phyloP scores from a whole-genome alignment of 2,329 filamentous ascomycete species.

The Passalora sequoiae region DNA sequence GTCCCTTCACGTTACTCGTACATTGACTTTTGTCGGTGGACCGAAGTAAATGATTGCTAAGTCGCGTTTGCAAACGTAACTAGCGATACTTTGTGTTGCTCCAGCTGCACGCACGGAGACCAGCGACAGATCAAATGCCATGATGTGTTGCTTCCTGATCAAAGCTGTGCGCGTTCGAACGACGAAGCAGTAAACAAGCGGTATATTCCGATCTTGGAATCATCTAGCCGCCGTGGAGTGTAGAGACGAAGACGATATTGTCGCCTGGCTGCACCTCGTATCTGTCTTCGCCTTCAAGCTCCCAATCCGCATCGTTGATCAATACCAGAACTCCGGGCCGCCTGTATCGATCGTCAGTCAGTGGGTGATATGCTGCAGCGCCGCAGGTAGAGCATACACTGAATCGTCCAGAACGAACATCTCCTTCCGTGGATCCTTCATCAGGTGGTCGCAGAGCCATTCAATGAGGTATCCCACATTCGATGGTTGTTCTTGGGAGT shows the following conservation, averaged over 20 bases:
- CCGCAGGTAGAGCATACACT: conserved; percentile 78
- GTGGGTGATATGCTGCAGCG: no score
- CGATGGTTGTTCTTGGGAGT: conserved; percentile 55
- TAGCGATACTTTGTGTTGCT: no score
- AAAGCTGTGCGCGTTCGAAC: no score
- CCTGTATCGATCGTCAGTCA: conserved; percentile 45
- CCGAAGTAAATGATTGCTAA: no score
- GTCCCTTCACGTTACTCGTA: no score
- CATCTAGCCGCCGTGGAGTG: conserved; percentile 80
- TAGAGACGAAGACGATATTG: conserved; percentile 93
- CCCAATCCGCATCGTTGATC: conserved; percentile 98
- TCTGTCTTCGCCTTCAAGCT: conserved; percentile 87
- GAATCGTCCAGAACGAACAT: conserved; percentile 82
- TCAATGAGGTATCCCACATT: conserved; percentile 72
- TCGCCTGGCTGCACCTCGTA: conserved; percentile 80
- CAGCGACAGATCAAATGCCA: no score
- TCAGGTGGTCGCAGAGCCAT: conserved; percentile 72
- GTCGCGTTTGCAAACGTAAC: no score
- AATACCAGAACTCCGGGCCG: conserved; percentile 92
- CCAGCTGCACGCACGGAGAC: no score
- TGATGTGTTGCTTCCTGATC: no score
- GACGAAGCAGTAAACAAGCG: no score
- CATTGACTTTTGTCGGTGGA: no score
- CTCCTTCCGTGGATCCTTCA: conserved; percentile 81
- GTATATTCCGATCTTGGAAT: no score